A percentile compares a stretch with the other conserved stretches of the same genome.
Evolutionary conservation across 495 filamentous ascomycete species (phyloP).

Genomic region (Aspergillus sparsus): DNA sequence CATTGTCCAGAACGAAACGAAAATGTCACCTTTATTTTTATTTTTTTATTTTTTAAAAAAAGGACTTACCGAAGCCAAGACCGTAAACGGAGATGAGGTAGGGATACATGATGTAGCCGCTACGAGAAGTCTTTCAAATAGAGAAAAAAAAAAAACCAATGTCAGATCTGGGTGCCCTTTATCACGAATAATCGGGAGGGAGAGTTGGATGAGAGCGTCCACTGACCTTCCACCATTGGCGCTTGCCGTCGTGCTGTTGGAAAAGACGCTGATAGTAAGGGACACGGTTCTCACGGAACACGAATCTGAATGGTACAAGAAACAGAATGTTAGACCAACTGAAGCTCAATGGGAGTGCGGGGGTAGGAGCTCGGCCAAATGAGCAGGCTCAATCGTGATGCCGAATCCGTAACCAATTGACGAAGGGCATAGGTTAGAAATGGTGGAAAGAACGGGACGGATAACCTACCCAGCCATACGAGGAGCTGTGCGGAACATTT

Average conservation of each 20-base stretch:
- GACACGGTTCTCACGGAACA: constrained; percentile 85
- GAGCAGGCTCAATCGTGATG: constrained; percentile 22
- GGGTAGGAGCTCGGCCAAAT: constrained; percentile 21
- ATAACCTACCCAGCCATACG: constrained; percentile 49
- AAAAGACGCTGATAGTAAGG: constrained; percentile 79
- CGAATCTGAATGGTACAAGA: constrained; percentile 47
- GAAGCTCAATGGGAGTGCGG: constrained; percentile 9
- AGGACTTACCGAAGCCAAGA: constrained; percentile 47
- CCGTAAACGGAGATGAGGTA: constrained; percentile 74
- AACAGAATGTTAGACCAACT: constrained; percentile 13
- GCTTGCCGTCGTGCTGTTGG: constrained; percentile 76
- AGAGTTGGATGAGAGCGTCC: constrained; percentile 5
- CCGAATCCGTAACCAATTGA: constrained; percentile 19
- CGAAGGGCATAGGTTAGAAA: neutral
- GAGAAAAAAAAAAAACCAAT: neutral
- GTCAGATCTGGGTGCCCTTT: constrained; percentile 9
- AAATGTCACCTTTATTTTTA: constrained; percentile 31
- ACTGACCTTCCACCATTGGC: constrained; percentile 87
- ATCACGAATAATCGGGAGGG: neutral
- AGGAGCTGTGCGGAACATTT: constrained; percentile 52
- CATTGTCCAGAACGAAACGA: neutral
- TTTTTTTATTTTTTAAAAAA: too few relatives aligned
- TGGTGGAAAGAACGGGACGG: neutral
- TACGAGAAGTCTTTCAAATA: constrained; percentile 57
- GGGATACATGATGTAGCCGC: constrained; percentile 66